Percentiles rank a stretch among this genome's conserved stretches.
These are phyloP conservation scores for Diaporthe destruens DNA, from an alignment of 2,329 filamentous ascomycete species.

Conservation along the genomic window DNA sequence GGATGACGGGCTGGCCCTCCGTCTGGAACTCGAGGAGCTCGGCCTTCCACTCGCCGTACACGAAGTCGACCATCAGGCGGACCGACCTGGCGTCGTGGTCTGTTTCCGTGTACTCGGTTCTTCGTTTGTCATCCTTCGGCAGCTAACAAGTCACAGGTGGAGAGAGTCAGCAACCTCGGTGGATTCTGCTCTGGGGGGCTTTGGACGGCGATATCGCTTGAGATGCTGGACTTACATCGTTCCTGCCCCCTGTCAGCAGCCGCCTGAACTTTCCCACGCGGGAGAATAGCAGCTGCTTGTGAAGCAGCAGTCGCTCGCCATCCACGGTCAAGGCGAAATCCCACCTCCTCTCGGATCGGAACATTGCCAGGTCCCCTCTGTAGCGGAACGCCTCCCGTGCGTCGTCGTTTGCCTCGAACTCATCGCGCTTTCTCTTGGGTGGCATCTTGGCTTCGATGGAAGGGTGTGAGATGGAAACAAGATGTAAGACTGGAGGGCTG, in stretches of 20 bases:
- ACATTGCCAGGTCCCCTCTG: not conserved
- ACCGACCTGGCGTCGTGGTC: not conserved
- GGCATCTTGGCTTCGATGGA: not conserved
- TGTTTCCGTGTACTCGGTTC: no score
- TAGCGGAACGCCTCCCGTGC: not conserved
- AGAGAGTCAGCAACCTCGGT: no score
- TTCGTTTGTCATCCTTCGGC: not conserved
- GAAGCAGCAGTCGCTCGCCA: not conserved
- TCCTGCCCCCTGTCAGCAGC: not conserved
- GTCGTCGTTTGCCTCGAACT: not conserved
- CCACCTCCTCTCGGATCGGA: not conserved
- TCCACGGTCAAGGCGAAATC: not conserved
- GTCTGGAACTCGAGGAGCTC: not conserved
- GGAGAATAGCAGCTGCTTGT: not conserved
- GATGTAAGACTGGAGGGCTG: no score
- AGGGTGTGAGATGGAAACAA: no score
- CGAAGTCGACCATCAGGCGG: not conserved
- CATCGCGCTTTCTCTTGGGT: not conserved
- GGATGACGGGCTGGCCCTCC: not conserved
- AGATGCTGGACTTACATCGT: no score
- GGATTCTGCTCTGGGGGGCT: no score
- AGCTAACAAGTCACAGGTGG: no score
- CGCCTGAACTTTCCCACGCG: not conserved
- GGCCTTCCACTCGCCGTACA: not conserved
- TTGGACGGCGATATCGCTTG: no score